Conservation (phyloP, 768 basidiomycete species). For the Kwoniella dendrophila region DNA sequence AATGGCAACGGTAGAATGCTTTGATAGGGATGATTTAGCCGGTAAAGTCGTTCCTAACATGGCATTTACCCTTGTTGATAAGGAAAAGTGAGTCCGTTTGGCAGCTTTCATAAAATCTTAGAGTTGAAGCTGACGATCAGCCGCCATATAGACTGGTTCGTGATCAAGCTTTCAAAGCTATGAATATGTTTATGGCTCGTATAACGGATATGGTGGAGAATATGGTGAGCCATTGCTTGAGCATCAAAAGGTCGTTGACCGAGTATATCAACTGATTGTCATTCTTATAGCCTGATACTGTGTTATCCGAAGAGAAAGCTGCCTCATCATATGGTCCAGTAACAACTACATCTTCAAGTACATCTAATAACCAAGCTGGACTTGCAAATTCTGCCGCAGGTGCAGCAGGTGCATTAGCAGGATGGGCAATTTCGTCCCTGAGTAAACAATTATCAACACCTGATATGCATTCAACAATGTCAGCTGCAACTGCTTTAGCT, state of each 20-base stretch:
- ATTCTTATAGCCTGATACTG: conserved; percentile 73
- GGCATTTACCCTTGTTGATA: conserved; percentile 77
- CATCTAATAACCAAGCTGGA: conserved; percentile 56
- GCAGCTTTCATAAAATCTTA: neutral
- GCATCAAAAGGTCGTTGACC: neutral
- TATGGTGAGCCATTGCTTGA: conserved; percentile 66
- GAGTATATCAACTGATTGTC: too few species aligned
- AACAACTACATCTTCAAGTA: conserved; percentile 49
- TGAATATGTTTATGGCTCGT: conserved; percentile 81
- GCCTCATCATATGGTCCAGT: conserved; percentile 46
- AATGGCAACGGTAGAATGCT: conserved; percentile 90
- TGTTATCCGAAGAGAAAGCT: conserved; percentile 52
- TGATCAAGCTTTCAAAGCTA: conserved; percentile 92
- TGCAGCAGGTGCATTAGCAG: conserved; percentile 86
- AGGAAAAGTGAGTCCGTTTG: conserved; percentile 90
- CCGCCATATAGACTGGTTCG: conserved; percentile 70
- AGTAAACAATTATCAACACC: conserved; percentile 74
- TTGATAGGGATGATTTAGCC: conserved; percentile 83
- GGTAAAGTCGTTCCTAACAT: conserved; percentile 85
- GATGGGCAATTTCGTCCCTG: conserved; percentile 92
- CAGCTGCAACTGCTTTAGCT: conserved; percentile 45
- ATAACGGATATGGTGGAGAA: conserved; percentile 75
- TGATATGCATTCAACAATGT: conserved; percentile 73
- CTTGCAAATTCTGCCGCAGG: conserved; percentile 85
- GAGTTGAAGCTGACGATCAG: conserved; percentile 15